Evolutionary conservation across 352 stramenopile species (phyloP), one percentile per base, ranked within the genome.

Genomic region (Globisporangium spinosum): DNA sequence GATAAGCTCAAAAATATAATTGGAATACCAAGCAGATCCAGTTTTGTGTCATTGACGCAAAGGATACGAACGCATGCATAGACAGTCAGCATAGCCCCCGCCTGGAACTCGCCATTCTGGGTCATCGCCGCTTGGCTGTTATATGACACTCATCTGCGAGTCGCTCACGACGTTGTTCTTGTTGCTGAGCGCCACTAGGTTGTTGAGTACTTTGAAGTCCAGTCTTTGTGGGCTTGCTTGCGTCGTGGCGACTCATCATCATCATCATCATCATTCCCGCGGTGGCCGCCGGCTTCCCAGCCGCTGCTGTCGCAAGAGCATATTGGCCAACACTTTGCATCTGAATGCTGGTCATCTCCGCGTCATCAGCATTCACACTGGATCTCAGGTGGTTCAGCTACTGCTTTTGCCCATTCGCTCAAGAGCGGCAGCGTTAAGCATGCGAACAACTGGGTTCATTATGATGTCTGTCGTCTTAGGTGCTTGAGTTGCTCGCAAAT

Each of bases 341-440:
- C 56, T 61, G 56, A 61, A 61, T 40, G 56, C 56, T 61, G 56
- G 56, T 61, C 56, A 27, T 29, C 20, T 32, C 54, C 7, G 34
- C 22, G 15, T 60, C 35, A 12, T 40, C 35, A 34, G 27, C 15
- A 49, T 43, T 60, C 27, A 17, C 54, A 60, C 17, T 2, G 27
- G 6, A 3, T 40, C 54, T 49, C 4, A 49, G 15, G 40, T n/a
- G 40, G 17, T 8, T 8, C 40, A 49, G 15, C 40, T 49, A 15
- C 40, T 5, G 40, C 40, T 2, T 7, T 47, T 4, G 38, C 7
- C 27, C 54, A 0, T 10, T n/a, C 27, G 38, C 34, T 34, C 27
- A 43, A 17, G 22, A 20, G 9, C 15, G 43, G 2, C 23, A 20
- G 20, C n/a, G n/a, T 40, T 7, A 40, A 60, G 17, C 15, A 25